Evolutionary conservation across 176 grass and related monocot genomes (phyloP), one percentile per base, ranked within the genome.

Genomic region (Guadua angustifolia): DNA sequence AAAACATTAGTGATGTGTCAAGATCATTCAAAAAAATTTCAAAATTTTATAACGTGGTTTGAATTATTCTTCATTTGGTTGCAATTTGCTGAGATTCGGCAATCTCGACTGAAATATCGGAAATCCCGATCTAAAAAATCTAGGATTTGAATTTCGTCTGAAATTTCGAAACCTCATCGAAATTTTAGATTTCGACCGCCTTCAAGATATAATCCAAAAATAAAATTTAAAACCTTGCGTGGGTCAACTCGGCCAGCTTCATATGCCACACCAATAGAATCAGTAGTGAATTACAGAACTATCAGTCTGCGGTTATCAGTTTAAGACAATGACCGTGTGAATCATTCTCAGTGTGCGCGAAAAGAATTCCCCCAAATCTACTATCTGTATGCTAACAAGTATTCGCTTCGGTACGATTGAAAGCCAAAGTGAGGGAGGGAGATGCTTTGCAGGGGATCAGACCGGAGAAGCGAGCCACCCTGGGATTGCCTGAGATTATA

Each of bases 331-430:
- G 88, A 70, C 71, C 1, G 77, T 72, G 61, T n/a, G 82, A 69
- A 85, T 68, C 33, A 24, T 32, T 17, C 36, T 49, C 46, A 22
- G 59, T 67, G 53, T 5, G 49, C 7, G 39, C 39, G 69, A 22
- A 4, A 63, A 60, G 8, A 78, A 68, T 79, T 78, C 58, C 22
- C 89, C 89, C 84, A 80, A 64, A 91, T 84, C 80, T 70, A 18
- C 53, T 5, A 4, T 5, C 66, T 3, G 35, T 17, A 5, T 18
- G 19, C 46, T 6, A 45, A 58, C 71, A 38, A 52, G 38, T 51
- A 77, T 90, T 90, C 88, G 29, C 1, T 17, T 26, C 13, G 91
- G 84, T 90, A 44, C 87, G 84, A 87, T 92, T 24, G 84, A 22
- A 71, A 42, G 69, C 40, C 7, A 21, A 21, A 11, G 32, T 1